These are phyloP conservation scores for Pythium graminicola DNA, from an alignment of 352 stramenopile genomes.

Conservation along the genomic window DNA sequence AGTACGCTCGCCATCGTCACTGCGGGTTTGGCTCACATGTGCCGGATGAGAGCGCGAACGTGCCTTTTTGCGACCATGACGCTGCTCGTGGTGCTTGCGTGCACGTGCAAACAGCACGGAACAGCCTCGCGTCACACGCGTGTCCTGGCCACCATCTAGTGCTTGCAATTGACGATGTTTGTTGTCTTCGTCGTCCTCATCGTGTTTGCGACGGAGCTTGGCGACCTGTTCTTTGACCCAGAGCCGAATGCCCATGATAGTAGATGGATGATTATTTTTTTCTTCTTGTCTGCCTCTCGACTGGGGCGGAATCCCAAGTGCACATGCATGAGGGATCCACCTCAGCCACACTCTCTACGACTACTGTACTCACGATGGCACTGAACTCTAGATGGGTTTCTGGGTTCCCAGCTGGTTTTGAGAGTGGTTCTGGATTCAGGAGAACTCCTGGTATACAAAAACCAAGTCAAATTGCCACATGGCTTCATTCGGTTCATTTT, in stretches of 20 bases:
- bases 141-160: constrained; percentile 7
- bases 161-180: constrained; percentile 13
- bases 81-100: constrained; percentile 17
- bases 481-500: not conserved
- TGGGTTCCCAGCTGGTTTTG: constrained; percentile 12
- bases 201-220: constrained; percentile 21
- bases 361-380: constrained; percentile 3
- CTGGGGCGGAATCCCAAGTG: constrained; percentile 24
- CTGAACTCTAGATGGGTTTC: constrained; percentile 20
- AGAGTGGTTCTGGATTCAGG: not conserved
- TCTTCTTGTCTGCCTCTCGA: constrained; percentile 5
- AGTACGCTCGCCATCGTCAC: not conserved
- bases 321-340: constrained; percentile 13
- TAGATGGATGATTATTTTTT: not conserved
- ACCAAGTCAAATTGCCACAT: constrained; percentile 3
- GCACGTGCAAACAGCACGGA: constrained; percentile 21
- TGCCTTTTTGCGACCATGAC: constrained; percentile 11
- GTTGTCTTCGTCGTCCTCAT: constrained; percentile 8
- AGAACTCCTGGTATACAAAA: not conserved
- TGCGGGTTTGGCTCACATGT: constrained; percentile 5
- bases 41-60: constrained; percentile 13
- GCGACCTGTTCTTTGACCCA: constrained; percentile 24
- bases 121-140: constrained; percentile 9
- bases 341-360: constrained; percentile 14
- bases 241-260: constrained; percentile 19